Evolutionary conservation across 352 stramenopile genomes (phyloP), one percentile per base, ranked within the genome.

Genomic region (Pythium phragmitis): DNA sequence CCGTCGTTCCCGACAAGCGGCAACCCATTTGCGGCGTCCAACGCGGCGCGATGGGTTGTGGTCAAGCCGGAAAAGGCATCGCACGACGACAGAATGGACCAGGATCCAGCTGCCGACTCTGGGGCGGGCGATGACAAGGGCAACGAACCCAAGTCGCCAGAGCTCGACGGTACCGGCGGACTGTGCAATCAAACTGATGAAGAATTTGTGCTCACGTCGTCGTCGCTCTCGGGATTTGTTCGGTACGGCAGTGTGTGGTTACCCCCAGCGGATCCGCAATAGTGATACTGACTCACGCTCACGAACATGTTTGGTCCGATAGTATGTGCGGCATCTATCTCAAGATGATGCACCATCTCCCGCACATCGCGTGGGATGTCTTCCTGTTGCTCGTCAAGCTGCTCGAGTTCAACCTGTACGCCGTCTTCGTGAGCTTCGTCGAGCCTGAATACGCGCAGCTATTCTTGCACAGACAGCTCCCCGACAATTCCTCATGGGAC

Each of bases 271-370:
- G 34, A 39, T 13, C 34, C 1, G 7, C 34, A 1, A 11, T 39
- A 13, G 7, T 13, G 34, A 39, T 39, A 6, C 7, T 52, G 47
- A 36, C 13, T 42, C 26, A 42, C n/a, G 12, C 41, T 11, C 4
- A 13, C 57, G 34, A 30, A 30, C 26, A 3, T 28, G 7, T 19
- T n/a, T 5, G 16, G 3, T 26, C 57, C 51, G 19, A 45, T 51
- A 93, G 86, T 0, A 75, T 95, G 33, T 92, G 82, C 33, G 87
- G 87, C 37, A 74, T 92, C 11, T 93, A 96, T 51, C 55, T 96
- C 47, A 96, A 96, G 73, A 91, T 94, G 75, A 94, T 96, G 85
- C 73, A 93, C 56, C 73, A 93, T 30, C 56, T 96, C 46, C 85
- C 85, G 13, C 75, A 88, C 34, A 78, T 91, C 28, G 67, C 74